phyloP scores from a whole-genome alignment of 352 stramenopile species.

The Phytopythium cucurbitacearum region DNA sequence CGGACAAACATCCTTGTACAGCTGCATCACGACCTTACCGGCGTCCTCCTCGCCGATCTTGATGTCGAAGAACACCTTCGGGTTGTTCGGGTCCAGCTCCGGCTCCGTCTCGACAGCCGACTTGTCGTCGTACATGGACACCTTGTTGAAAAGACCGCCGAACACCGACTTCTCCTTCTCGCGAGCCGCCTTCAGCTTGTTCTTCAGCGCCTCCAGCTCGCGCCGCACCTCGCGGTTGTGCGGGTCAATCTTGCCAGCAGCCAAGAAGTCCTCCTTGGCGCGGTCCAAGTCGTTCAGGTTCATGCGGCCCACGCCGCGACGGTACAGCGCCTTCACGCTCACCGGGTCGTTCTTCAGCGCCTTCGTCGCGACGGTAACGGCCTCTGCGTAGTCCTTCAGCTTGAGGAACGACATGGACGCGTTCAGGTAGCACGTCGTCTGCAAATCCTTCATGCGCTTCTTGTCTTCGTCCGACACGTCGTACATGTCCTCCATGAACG shows the following conservation, averaged over 20 bases:
- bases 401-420: constrained; percentile 95
- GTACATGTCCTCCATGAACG: constrained; percentile 87
- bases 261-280: constrained; percentile 84
- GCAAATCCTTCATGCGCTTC: constrained; percentile 79
- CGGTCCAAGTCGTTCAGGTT: constrained; percentile 82
- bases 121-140: constrained; percentile 98
- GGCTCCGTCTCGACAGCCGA: constrained; percentile 61
- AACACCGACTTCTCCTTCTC: constrained; percentile 96
- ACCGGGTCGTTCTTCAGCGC: constrained; percentile 77
- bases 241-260: constrained; percentile 76
- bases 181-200: constrained; percentile 88
- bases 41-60: constrained; percentile 87
- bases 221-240: constrained; percentile 80
- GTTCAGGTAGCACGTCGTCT: constrained; percentile 91
- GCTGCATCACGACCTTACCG: constrained; percentile 94
- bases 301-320: constrained; percentile 78
- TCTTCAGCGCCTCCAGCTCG: constrained; percentile 74
- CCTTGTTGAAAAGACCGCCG: constrained; percentile 95
- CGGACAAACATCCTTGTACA: constrained; percentile 95
- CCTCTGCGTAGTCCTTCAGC: constrained; percentile 84
- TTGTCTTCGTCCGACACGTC: constrained; percentile 85
- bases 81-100: constrained; percentile 83
- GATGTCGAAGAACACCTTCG: constrained; percentile 98
- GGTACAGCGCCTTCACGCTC: constrained; percentile 86
- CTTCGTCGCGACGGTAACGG: constrained; percentile 75